A percentile compares a stretch with the other conserved stretches of the same genome.
phyloP scores from a whole-genome alignment of 441 rosid genomes.

The Gossypium lobatum region DNA sequence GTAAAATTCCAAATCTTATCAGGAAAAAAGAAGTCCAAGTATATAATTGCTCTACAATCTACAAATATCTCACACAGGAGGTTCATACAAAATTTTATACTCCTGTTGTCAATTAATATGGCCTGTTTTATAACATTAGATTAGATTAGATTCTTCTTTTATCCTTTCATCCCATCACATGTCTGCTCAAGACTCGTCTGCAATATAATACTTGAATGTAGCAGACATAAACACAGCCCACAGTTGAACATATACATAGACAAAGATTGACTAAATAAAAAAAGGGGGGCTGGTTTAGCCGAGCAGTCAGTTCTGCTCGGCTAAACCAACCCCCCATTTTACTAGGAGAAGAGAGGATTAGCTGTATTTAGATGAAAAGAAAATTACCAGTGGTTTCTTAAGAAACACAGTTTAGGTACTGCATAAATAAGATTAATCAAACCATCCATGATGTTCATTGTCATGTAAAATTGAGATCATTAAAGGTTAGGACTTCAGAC shows the following conservation, averaged over 20 bases:
- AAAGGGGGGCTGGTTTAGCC: slow-evolving; percentile 32
- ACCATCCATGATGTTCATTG: not conserved
- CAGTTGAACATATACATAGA: not conserved
- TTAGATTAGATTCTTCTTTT: not conserved
- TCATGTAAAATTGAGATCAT: not conserved
- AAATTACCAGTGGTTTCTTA: not conserved
- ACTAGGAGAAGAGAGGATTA: not conserved
- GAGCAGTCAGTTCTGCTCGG: slow-evolving; percentile 11
- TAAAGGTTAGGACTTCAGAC: not conserved
- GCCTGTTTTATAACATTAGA: not conserved
- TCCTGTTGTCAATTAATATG: not conserved
- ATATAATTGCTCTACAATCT: not conserved
- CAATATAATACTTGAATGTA: not conserved
- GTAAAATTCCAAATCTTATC: not conserved
- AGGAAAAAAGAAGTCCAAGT: not conserved
- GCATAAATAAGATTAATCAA: not conserved
- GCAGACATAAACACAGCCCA: not conserved
- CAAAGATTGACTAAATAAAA: slow-evolving; percentile 12
- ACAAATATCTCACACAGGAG: not conserved
- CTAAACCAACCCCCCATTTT: slow-evolving; percentile 1
- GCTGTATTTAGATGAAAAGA: not conserved
- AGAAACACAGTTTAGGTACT: not conserved
- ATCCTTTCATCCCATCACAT: not conserved
- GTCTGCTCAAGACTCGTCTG: not conserved
- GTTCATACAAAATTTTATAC: not conserved